Evolutionary conservation across 208 protist species (phyloP), one percentile per base, ranked within the genome.

Genomic region (Entamoeba moshkovskii): DNA sequence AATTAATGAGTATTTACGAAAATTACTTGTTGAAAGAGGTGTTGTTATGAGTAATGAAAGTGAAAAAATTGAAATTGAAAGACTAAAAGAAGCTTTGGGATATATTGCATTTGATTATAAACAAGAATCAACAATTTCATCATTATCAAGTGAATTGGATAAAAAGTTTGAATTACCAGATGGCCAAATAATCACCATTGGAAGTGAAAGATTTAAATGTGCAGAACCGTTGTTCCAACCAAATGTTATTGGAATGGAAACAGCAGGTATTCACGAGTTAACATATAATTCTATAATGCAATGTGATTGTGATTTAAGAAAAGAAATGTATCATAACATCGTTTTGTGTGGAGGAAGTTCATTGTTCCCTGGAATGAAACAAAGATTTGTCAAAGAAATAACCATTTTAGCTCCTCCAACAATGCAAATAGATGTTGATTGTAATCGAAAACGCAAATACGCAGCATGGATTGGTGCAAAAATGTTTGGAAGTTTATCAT

Each of bases 281-380:
- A 52, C 45, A 33, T 94, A 85, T 92, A 94, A 95, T 13, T 94
- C 66, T n/a, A 96, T 96, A 38, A 48, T 92, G 66, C 46, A 93
- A 22, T 96, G 95, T 91, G 97, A 98, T 94, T 97, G 98, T 59
- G 97, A 98, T 95, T 97, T 99, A 93, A 96, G 98, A 59, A 97
- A 97, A 49, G 97, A 99, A 46, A 96, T 99, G 45, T 99, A 99
- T 96, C 96, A 95, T 93, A 99, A 99, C 95, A 97, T 98, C 93
- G 97, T 99, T 25, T 96, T 98, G 44, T 98, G 97, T 33, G 98
- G 98, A 92, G 98, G 98, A 73, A 97, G 97, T 38, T 98, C 98
- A 25, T 98, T 99, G 97, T 99, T 98, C 96, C 33, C 92, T 18
- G 94, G 94, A 13, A 48, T 96, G 25, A 48, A 42, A 15, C 46